Evolutionary conservation across 2,329 filamentous ascomycete species (phyloP), one percentile per base, ranked within the genome.

Genomic region (Pseudogymnoascus sp.): DNA sequence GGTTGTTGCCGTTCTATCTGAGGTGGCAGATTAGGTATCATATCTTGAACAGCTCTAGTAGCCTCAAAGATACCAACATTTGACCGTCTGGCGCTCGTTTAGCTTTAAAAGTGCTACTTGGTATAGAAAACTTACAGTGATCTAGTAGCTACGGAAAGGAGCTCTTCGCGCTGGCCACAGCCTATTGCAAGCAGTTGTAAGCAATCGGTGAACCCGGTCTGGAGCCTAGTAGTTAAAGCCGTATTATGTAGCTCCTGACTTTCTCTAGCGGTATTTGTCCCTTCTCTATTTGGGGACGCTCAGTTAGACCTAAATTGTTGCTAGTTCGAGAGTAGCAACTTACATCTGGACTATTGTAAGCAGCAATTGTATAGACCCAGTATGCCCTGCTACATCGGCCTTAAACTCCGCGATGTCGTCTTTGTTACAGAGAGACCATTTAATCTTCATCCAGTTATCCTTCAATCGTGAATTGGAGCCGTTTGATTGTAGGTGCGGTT

Each of bases 1-100:
- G 71, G 70, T 38, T 72, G 69, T 59, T 72, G 67, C 1, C 69
- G 65, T 6, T 70, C 60, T n/a, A 73, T 61, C 58, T 72, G 70
- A 7, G 57, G 34, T 5, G 70, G 70, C 6, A 72, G 63, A 6
- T 35, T 39, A 2, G 61, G 60, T 4, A 69, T 57, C 12, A 67
- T 57, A 14, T 60, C 57, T 34, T 71, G 65, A 3, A 70, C 62
- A 12, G 66, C 35, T 4, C 66, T 22, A 1, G 70, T 41, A 3
- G 64, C 59, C 28, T 70, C 60, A 50, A 68, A 69, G n/a, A 68
- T 62, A 25, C 63, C 60, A 1, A 70, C 30, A 60, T 71, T 70
- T 30, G 60, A 68, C 20, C 64, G 60, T 22, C 65, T 62, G 28
- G 9, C 14, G 2, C 37, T 39, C 37, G 57, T 41, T 20, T 61